These are phyloP conservation scores for Schizothecium vesticola DNA, from an alignment of 495 filamentous ascomycete species.

Conservation along the genomic window DNA sequence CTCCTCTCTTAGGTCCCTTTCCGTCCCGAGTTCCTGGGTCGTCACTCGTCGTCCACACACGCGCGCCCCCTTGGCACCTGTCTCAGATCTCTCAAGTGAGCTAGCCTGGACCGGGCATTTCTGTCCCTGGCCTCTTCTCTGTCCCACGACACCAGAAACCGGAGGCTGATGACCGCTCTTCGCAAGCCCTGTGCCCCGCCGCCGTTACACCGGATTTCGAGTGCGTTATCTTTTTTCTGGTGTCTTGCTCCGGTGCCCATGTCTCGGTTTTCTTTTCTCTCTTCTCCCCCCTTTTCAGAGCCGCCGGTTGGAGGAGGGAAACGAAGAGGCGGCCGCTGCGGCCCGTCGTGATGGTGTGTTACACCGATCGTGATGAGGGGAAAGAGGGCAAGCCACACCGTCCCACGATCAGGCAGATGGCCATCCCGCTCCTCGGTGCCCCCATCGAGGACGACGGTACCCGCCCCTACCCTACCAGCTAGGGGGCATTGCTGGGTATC, in stretches of 20 bases:
- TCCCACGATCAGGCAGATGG: background rate
- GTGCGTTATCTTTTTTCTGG: background rate
- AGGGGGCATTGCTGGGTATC: background rate
- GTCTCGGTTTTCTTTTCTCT: background rate
- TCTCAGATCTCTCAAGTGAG: background rate
- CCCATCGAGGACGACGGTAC: background rate
- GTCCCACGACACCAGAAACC: background rate
- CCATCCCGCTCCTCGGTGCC: background rate
- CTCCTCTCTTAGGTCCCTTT: background rate
- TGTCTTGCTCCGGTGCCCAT: background rate
- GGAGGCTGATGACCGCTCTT: background rate
- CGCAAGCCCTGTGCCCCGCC: background rate
- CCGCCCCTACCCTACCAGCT: background rate
- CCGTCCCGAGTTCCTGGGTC: slow-evolving; percentile 1
- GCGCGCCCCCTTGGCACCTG: background rate
- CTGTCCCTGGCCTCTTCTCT: background rate
- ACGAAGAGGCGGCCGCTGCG: background rate
- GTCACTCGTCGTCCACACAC: background rate
- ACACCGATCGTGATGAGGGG: background rate
- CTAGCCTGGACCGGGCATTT: background rate
- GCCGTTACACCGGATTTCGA: background rate
- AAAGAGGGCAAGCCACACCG: background rate
- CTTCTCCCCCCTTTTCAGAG: background rate
- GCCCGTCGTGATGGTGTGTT: background rate
- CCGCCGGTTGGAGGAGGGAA: background rate